These are phyloP conservation scores for Aspergillus sp. DNA, from an alignment of 2,329 filamentous ascomycete species.

Conservation along the genomic window DNA sequence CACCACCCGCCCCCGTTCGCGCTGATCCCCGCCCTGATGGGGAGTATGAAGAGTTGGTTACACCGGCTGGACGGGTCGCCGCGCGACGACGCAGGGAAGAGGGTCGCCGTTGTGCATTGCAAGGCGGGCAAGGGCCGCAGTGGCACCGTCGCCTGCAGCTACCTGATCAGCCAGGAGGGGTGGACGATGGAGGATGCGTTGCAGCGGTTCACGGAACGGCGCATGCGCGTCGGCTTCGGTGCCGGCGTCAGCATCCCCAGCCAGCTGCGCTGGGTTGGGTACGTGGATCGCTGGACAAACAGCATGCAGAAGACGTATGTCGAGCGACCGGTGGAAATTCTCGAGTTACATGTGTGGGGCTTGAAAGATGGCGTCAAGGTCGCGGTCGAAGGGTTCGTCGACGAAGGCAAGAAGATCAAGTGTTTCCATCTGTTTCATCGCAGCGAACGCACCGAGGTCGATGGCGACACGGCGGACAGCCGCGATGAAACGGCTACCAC, in stretches of 20 bases:
- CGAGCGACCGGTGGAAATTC: slow-evolving; percentile 77
- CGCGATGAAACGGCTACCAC: slow-evolving; percentile 20
- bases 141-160: slow-evolving; percentile 83
- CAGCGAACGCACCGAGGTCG: slow-evolving; percentile 61
- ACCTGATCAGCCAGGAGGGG: slow-evolving; percentile 82
- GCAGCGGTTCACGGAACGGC: slow-evolving; percentile 70
- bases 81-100: slow-evolving; percentile 36
- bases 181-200: slow-evolving; percentile 66
- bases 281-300: slow-evolving; percentile 83
- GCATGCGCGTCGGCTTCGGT: slow-evolving; percentile 89
- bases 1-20: slow-evolving; percentile 94
- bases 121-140: slow-evolving; percentile 95
- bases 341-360: slow-evolving; percentile 89
- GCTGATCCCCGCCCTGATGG: slow-evolving; percentile 84
- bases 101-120: slow-evolving; percentile 91
- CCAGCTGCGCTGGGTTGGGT: slow-evolving; percentile 81
- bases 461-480: slow-evolving; percentile 52
- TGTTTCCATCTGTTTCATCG: slow-evolving; percentile 75
- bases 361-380: slow-evolving; percentile 85
- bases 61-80: slow-evolving; percentile 36
- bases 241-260: slow-evolving; percentile 89
- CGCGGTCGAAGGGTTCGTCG: slow-evolving; percentile 76
- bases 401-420: slow-evolving; percentile 87
- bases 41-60: slow-evolving; percentile 88
- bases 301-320: slow-evolving; percentile 71